Base-by-base conservation (phyloP, 73 alveolate species). In the Paramecium pentaurelia region DNA sequence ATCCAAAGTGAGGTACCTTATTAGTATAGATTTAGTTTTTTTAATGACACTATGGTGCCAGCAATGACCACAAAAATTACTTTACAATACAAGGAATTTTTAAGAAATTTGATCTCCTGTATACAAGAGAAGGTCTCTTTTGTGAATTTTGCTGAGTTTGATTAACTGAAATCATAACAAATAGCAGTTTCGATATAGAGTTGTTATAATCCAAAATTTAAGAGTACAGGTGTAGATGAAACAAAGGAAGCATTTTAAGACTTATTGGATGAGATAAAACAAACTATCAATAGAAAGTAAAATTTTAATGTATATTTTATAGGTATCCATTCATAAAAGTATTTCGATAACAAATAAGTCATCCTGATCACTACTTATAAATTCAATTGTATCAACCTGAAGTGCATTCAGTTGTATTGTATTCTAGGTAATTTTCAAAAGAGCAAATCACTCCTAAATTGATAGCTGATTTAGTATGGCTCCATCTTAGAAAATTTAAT, bases 271-370 rank as follows among this genome's bases (percentile, higher is more conserved):
- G 89, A 77, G 30, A 77, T 77, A 18, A 77, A 77, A 42, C 47
- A 77, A 77, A 77, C 89, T 3, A 77, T 77, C 49, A 40, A 77
- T 40, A 77, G 89, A 44, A 77, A 77, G 71, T 71, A 71, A 25
- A 22, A 25, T 71, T 71, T 22, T 11, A 25, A 71, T 49, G 60
- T 49, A 11, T 71, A 71, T 25, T 71, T 25, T 1, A 71, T 32
- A 71, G 86, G 20, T 77, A 20, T 38, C 89, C 89, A 1, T 77
- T 77, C 47, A 59, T 77, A 20, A 77, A 77, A 44, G 71, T 77
- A 20, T 40, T 77, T 9, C 40, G 71, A 16, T 44, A 77, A 37
- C 8, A 18, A 20, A 34, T 77, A 18, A 44, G 47, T 77, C 64
- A 77, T 77, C 71, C 64, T 37, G 71, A 77, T 9, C 40, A 77